These are phyloP conservation scores for Scheffersomyces lignicola DNA, from an alignment of 1,139 yeast genomes.

Conservation along the genomic window DNA sequence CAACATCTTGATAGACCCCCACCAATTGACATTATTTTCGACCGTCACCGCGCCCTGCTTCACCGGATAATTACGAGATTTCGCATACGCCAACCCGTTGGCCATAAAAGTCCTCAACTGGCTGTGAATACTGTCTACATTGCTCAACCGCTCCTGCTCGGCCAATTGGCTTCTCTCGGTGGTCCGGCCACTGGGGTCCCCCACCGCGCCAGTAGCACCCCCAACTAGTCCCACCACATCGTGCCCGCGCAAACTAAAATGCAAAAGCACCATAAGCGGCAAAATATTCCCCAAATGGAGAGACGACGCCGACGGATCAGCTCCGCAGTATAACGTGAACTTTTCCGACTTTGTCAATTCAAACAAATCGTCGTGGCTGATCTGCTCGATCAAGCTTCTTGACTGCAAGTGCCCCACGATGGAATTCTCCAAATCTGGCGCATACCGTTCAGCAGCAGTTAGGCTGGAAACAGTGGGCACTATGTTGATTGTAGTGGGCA, in stretches of 20 bases:
- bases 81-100: constrained; percentile 64
- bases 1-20: constrained; percentile 73
- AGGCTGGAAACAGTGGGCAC: constrained; percentile 38
- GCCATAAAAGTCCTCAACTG: constrained; percentile 66
- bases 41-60: constrained; percentile 41
- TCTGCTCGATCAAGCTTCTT: constrained; percentile 48
- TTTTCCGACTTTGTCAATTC: constrained; percentile 32
- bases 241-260: constrained; percentile 84
- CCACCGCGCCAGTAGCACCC: constrained; percentile 97
- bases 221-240: constrained; percentile 82
- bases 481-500: constrained; percentile 31
- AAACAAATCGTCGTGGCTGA: constrained; percentile 48
- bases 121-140: constrained; percentile 57
- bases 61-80: constrained; percentile 50
- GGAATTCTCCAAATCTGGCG: constrained; percentile 36
- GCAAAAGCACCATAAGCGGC: constrained; percentile 82
- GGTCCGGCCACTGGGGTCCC: constrained; percentile 93
- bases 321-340: constrained; percentile 83
- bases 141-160: constrained; percentile 50
- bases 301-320: constrained; percentile 92
- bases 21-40: constrained; percentile 80
- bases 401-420: constrained; percentile 45
- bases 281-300: constrained; percentile 87
- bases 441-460: constrained; percentile 23
- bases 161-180: constrained; percentile 69